Evolutionary conservation across 768 basidiomycete genomes (phyloP).

Genomic region (Suillus weaverae): DNA sequence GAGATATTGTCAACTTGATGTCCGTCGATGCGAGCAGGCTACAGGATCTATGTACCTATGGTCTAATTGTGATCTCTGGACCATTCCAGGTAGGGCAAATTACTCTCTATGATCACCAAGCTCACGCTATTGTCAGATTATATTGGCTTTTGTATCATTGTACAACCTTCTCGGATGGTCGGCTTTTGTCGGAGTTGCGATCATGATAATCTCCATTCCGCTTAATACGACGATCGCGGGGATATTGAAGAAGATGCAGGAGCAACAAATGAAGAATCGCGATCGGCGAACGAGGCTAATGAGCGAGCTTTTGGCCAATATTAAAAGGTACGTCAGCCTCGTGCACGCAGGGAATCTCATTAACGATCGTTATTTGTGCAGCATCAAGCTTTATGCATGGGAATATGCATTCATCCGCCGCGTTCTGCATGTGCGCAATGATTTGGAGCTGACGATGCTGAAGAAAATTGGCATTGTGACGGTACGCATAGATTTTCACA

Average conservation of each 20-base stretch:
- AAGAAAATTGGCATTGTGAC: slow-evolving; percentile 77
- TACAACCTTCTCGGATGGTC: slow-evolving; percentile 91
- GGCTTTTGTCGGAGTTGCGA: slow-evolving; percentile 83
- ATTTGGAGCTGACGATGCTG: slow-evolving; percentile 79
- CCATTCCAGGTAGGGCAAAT: slow-evolving; percentile 68
- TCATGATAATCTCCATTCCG: slow-evolving; percentile 85
- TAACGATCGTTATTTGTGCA: slow-evolving; percentile 24
- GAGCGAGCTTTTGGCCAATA: slow-evolving; percentile 92
- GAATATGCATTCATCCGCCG: slow-evolving; percentile 85
- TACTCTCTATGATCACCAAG: neutral
- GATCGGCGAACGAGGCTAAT: slow-evolving; percentile 83
- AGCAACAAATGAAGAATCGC: slow-evolving; percentile 91
- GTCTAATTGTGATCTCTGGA: slow-evolving; percentile 81
- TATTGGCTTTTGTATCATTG: slow-evolving; percentile 84
- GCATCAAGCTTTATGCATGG: slow-evolving; percentile 94
- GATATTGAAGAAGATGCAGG: slow-evolving; percentile 72
- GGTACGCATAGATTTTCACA: slow-evolving; percentile 36
- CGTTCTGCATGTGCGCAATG: slow-evolving; percentile 78
- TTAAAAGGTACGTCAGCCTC: slow-evolving; percentile 58
- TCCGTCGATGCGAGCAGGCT: slow-evolving; percentile 80
- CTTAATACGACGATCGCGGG: slow-evolving; percentile 73
- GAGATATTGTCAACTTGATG: slow-evolving; percentile 95
- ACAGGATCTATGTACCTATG: slow-evolving; percentile 81
- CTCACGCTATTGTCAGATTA: slow-evolving; percentile 49
- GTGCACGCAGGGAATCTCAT: neutral